Evolutionary conservation across 2,329 filamentous ascomycete species (phyloP).

Genomic region (Akanthomyces muscarius): DNA sequence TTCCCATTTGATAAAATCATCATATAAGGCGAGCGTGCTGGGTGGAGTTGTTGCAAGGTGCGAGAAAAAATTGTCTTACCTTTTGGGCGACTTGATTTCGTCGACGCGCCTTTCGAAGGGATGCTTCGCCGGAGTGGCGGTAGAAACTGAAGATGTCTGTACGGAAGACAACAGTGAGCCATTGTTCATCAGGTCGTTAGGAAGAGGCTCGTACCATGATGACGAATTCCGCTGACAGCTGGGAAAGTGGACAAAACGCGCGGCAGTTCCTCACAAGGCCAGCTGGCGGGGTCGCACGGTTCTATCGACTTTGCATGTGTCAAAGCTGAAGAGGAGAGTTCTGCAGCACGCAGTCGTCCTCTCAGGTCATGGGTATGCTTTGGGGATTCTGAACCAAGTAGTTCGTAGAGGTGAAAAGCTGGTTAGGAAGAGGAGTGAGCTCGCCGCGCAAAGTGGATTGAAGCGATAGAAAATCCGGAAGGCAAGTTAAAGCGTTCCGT

Average conservation of each 20-base stretch:
- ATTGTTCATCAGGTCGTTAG: neutral
- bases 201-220: conserved; percentile 9
- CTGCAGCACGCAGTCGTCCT: conserved; percentile 7
- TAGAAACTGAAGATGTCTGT: conserved; percentile 69
- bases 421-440: neutral
- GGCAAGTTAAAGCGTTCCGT: conserved; percentile 17
- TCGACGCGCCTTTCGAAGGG: conserved; percentile 78
- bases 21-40: conserved; percentile 37
- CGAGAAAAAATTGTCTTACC: conserved; percentile 52
- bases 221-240: neutral
- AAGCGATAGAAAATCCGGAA: conserved; percentile 17
- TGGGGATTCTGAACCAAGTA: neutral
- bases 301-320: conserved; percentile 11
- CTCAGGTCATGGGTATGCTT: conserved; percentile 3
- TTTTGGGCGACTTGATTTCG: conserved; percentile 82
- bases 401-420: conserved; percentile 14
- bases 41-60: conserved; percentile 1
- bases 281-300: conserved; percentile 12
- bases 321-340: neutral
- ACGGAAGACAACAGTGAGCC: conserved; percentile 1
- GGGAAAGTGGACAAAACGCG: neutral
- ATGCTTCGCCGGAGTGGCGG: conserved; percentile 65
- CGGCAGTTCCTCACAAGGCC: conserved; percentile 12
- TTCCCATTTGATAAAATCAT: conserved; percentile 99
- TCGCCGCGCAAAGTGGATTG: conserved; percentile 8